A percentile compares a stretch with the other conserved stretches of the same genome.
Evolutionary conservation across 768 basidiomycete genomes (phyloP).

Genomic region (Exsudoporus frostii): DNA sequence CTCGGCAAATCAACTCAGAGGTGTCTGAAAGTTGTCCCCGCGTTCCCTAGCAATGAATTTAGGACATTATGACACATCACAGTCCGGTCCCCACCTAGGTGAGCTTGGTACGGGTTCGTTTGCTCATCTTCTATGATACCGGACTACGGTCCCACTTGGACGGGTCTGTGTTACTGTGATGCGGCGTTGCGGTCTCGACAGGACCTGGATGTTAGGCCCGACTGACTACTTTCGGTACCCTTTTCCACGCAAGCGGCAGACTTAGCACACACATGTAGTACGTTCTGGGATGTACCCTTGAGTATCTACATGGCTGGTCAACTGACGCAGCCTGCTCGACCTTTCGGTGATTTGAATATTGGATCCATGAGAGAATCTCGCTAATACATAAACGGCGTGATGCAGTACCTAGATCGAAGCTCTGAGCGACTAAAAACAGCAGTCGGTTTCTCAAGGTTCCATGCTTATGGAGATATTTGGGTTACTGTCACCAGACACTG

Average conservation of each 20-base stretch:
- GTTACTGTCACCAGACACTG: no score
- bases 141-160: not conserved
- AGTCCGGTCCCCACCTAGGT: not conserved
- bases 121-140: not conserved
- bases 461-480: no score
- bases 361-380: no score
- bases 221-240: not conserved
- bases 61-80: not conserved
- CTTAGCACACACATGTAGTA: not conserved
- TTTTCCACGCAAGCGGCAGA: not conserved
- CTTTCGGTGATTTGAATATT: not conserved
- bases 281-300: not conserved
- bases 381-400: no score
- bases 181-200: not conserved
- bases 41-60: not conserved
- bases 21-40: not conserved
- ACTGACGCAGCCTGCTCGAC: no score
- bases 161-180: not conserved
- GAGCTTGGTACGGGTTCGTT: not conserved
- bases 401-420: no score
- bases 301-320: no score
- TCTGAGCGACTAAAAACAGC: no score
- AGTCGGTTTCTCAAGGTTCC: no score
- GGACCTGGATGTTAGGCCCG: not conserved
- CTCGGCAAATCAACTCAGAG: not conserved